Base-by-base conservation (phyloP, 164 flowering plant genomes). In the Macadamia tetraphylla region DNA sequence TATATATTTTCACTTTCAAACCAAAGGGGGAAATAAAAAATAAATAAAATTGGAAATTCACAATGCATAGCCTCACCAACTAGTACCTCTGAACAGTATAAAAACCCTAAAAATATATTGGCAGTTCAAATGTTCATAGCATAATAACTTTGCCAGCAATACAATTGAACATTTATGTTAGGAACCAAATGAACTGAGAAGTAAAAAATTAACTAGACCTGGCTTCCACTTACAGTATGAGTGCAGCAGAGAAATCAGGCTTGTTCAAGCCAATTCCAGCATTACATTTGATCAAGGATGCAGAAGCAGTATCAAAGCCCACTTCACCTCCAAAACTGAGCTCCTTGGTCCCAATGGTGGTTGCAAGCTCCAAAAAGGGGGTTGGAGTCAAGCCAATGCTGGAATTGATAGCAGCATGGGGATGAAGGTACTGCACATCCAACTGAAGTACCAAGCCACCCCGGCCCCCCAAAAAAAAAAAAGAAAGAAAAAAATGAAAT, bases 311-410 rank as follows among this genome's bases (percentile, higher is more conserved):
- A 66, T 91, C 86, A 78, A 91, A 86, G 51, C 81, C 90, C 73
- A 84, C 67, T 78, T 88, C 94, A 51, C 85, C 88, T 74, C 97
- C 97, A 71, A 87, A 67, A 72, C 78, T 65, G 29, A 86, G 48
- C 63, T 81, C 83, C 51, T 76, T 76, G 79, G 66, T 79, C 60
- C 94, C 97, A 67, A 85, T 64, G 60, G 87, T 75, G 9, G 88
- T 87, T 51, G 87, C 73, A 44, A 87, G 69, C 67, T 91, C 89
- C 72, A 91, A 65, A 63, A 76, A 74, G 48, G 92, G 92, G 53
- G 71, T 77, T 44, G 92, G 85, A 67, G 82, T 85, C 82, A 91
- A 75, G 55, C 92, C 88, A 78, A 91, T 84, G 72, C 92, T 85
- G 31, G 89, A 84, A 67, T 76, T 81, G 58, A 88, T 71, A 59